Base-by-base conservation (phyloP, 192 early-diverging fungal genomes). In the Oehlia diaphana region DNA sequence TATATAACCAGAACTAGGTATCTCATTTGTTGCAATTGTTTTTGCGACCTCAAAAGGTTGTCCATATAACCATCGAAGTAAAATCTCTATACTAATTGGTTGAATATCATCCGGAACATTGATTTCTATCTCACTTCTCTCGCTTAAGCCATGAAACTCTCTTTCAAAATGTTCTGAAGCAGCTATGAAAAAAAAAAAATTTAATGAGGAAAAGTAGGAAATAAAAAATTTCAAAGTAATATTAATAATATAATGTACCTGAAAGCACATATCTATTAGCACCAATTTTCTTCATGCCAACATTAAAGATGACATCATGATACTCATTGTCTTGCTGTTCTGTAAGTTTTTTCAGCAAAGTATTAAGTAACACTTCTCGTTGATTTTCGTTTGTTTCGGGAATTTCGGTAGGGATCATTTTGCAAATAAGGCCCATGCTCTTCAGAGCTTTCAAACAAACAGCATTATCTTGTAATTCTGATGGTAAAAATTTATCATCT, bases 241-340 rank as follows among this genome's bases (percentile, higher is more conserved):
- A 47, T 12, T 12, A 47, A 12, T 47, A 16, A 16, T 35, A 37
- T 6, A 35, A 68, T 35, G 19, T 73, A 73, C 47, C 49, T 53
- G 72, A 26, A 31, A 73, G 47, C 2, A 73, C 28, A 73, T 73
- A 73, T 50, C 23, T 19, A 53, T 53, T 73, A 9, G 72, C 72
- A 73, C 49, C 47, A 26, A 37, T n/a, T 19, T 37, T 37, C 10
- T 64, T 23, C 33, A 33, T 19, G 2, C 33, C 33, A 58, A 73
- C 72, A 50, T 10, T 10, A 73, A 73, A 73, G 2, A 73, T 19
- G 9, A 58, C 28, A 73, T 73, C 50, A 16, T 73, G 72, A 26
- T 63, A n/a, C 16, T 67, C 33, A 14, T 19, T 53, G 4, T 50
- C 47, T 53, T 26, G 28, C 6, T 47, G 39, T 28, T 73, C 16